These are phyloP conservation scores for Coemansia sp. DNA, from an alignment of 192 early-diverging fungal species.

Conservation along the genomic window DNA sequence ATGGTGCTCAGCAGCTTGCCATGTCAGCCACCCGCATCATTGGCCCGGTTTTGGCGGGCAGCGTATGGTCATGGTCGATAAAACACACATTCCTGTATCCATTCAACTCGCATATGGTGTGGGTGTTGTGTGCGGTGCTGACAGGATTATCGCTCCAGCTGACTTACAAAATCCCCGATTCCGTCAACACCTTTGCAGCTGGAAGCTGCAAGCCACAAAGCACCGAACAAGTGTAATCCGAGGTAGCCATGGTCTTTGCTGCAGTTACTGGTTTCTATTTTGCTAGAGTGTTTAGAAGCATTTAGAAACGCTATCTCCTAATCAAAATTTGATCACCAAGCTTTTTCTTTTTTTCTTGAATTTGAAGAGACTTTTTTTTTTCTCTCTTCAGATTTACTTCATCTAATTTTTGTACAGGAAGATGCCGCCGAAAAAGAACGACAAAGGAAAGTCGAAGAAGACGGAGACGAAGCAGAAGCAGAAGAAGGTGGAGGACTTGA, in stretches of 20 bases:
- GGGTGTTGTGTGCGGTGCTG: constrained; percentile 25
- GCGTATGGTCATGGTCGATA: constrained; percentile 31
- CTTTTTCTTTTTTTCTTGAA: background rate
- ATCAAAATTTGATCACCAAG: no score
- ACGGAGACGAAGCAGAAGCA: constrained; percentile 66
- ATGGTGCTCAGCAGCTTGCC: constrained; percentile 34
- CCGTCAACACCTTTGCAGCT: constrained; percentile 41
- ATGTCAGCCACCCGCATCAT: constrained; percentile 17
- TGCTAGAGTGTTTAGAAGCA: no score
- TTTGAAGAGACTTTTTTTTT: background rate
- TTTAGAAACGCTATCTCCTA: no score
- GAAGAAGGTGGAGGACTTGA: constrained; percentile 92
- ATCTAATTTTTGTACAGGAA: constrained; percentile 10
- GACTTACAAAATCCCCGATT: constrained; percentile 17
- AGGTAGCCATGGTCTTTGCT: no score
- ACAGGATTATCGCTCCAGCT: constrained; percentile 1
- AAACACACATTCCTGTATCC: constrained; percentile 35
- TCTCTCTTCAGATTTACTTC: background rate
- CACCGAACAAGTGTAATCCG: background rate
- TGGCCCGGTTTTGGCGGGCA: constrained; percentile 27
- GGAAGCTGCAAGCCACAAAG: background rate
- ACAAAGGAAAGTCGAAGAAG: constrained; percentile 54
- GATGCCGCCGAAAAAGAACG: constrained; percentile 79
- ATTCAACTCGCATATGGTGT: constrained; percentile 40
- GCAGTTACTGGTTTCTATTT: no score